A percentile compares a stretch with the other conserved stretches of the same genome.
These are phyloP conservation scores for Trichoderma koningiopsis DNA, from an alignment of 2,329 filamentous ascomycete species.

Conservation along the genomic window DNA sequence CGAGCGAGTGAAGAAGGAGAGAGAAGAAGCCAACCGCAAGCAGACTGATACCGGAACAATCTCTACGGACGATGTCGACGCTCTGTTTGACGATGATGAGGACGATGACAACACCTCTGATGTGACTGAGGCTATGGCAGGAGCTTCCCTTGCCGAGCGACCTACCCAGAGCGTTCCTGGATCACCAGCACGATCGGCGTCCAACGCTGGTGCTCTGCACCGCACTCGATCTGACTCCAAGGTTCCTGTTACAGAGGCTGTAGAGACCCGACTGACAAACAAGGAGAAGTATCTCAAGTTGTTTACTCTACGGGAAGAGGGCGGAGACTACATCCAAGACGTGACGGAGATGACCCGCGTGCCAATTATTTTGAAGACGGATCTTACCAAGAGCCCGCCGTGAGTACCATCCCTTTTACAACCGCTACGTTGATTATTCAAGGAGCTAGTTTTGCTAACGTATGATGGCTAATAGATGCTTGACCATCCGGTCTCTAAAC, in stretches of 20 bases:
- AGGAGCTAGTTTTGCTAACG: conserved; percentile 31
- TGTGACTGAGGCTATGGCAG: conserved; percentile 86
- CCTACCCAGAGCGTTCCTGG: conserved; percentile 94
- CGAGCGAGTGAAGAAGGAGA: conserved; percentile 78
- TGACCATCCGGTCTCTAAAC: conserved; percentile 83
- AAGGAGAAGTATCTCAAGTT: conserved; percentile 95
- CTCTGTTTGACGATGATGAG: conserved; percentile 89
- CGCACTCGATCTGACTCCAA: conserved; percentile 94
- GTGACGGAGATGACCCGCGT: conserved; percentile 97
- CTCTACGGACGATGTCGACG: conserved; percentile 88
- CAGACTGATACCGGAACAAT: conserved; percentile 95
- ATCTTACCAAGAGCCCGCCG: conserved; percentile 98
- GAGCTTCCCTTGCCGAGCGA: conserved; percentile 84
- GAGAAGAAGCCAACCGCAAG: conserved; percentile 87
- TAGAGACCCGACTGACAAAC: conserved; percentile 79
- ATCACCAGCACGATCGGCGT: conserved; percentile 77
- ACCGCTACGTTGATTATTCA: neutral
- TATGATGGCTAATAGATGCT: conserved; percentile 55
- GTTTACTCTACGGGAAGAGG: conserved; percentile 87
- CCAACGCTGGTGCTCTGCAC: conserved; percentile 69
- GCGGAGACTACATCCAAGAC: conserved; percentile 96
- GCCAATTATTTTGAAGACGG: conserved; percentile 97
- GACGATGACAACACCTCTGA: conserved; percentile 84
- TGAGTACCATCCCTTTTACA: conserved; percentile 60
- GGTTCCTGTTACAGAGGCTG: conserved; percentile 72